A percentile compares a stretch with the other conserved stretches of the same genome.
phyloP scores from a whole-genome alignment of 345 rosid genomes.

The Eucalyptus decipiens region DNA sequence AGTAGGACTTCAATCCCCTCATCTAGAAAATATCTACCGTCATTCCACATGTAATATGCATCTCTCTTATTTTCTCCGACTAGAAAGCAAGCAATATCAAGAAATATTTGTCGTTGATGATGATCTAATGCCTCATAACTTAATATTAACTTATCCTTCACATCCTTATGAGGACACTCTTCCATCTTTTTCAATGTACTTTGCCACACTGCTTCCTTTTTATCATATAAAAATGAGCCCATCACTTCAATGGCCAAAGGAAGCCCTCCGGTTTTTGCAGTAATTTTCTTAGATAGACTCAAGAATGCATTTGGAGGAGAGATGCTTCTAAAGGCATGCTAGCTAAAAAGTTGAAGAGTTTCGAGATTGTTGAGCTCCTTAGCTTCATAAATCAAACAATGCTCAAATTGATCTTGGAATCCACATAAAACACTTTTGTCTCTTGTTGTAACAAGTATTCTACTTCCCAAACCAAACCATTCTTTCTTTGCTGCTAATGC shows the following conservation, averaged over 20 bases:
- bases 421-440: not conserved
- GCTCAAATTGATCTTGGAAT: not conserved
- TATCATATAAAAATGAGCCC: not conserved
- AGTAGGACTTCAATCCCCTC: not conserved
- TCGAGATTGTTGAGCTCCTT: not conserved
- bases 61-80: not conserved
- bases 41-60: not conserved
- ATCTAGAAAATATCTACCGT: not conserved
- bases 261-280: not conserved
- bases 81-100: not conserved
- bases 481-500: too few relatives aligned
- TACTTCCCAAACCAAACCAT: not conserved
- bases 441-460: not conserved
- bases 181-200: not conserved
- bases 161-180: not conserved
- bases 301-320: not conserved
- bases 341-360: not conserved
- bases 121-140: not conserved
- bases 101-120: not conserved
- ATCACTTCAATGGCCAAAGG: not conserved
- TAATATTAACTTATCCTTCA: not conserved
- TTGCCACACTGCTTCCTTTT: not conserved
- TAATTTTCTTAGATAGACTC: not conserved
- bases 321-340: not conserved
- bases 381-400: not conserved